phyloP scores from a whole-genome alignment of 805 yeast genomes.

The Isabelozyma heimii region DNA sequence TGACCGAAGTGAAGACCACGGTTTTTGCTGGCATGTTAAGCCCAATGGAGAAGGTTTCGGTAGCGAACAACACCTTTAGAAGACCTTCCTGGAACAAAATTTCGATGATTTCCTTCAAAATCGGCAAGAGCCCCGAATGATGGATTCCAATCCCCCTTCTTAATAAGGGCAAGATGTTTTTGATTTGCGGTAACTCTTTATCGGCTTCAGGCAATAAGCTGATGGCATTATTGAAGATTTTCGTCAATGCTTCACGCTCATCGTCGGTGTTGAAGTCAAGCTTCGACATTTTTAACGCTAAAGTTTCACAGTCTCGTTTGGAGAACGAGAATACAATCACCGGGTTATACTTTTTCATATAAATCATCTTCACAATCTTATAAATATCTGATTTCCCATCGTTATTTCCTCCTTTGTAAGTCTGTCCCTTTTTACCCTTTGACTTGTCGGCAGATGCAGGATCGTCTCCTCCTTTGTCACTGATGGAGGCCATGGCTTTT shows the following conservation, averaged over 20 bases:
- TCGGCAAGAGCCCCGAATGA: slow-evolving; percentile 94
- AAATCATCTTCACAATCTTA: slow-evolving; percentile 96
- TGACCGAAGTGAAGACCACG: slow-evolving; percentile 93
- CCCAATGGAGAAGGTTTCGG: slow-evolving; percentile 98
- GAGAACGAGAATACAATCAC: slow-evolving; percentile 98
- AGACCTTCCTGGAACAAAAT: slow-evolving; percentile 96
- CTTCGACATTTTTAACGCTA: slow-evolving; percentile 94
- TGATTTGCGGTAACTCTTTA: slow-evolving; percentile 90
- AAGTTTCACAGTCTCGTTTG: slow-evolving; percentile 92
- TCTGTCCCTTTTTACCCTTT: slow-evolving; percentile 74
- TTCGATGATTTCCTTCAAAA: slow-evolving; percentile 91
- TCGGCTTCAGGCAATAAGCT: slow-evolving; percentile 85
- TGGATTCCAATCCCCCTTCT: slow-evolving; percentile 98
- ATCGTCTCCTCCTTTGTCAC: slow-evolving; percentile 81
- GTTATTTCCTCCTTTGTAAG: slow-evolving; percentile 82
- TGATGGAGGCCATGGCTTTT: slow-evolving; percentile 93
- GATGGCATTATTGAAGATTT: slow-evolving; percentile 89
- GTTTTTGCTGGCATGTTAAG: slow-evolving; percentile 99
- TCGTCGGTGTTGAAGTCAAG: slow-evolving; percentile 92
- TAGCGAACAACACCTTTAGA: slow-evolving; percentile 90
- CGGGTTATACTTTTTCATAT: slow-evolving; percentile 94
- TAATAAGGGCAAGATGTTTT: slow-evolving; percentile 82
- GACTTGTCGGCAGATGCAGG: slow-evolving; percentile 57
- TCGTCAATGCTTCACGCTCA: slow-evolving; percentile 86
- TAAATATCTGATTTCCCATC: slow-evolving; percentile 83